Conservation (phyloP, 495 filamentous ascomycete genomes). For the Symbiotaphrina buchneri region DNA sequence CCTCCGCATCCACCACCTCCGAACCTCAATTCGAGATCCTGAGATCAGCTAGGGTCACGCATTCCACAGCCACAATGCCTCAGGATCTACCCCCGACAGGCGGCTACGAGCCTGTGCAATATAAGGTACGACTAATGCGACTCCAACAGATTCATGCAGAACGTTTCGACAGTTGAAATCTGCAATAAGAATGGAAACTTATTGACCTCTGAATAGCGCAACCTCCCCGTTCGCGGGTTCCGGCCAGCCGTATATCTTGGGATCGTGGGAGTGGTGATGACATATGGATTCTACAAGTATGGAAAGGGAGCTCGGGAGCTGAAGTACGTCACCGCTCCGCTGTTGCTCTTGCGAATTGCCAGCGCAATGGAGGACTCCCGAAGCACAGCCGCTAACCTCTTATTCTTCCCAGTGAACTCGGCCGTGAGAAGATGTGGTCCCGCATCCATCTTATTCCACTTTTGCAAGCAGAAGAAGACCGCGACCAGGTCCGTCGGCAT, state of each 20-base stretch:
- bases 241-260: constrained; percentile 54
- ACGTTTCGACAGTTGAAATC: not conserved
- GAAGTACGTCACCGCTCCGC: constrained; percentile 56
- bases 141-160: constrained; percentile 1
- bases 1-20: not conserved
- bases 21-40: not conserved
- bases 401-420: constrained; percentile 86
- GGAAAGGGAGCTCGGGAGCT: constrained; percentile 61
- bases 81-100: constrained; percentile 79
- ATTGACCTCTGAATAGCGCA: constrained; percentile 32
- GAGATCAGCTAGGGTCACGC: too few species aligned
- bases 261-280: constrained; percentile 52
- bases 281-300: constrained; percentile 71
- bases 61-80: constrained; percentile 3
- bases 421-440: constrained; percentile 92
- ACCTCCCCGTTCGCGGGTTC: constrained; percentile 83
- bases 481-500: constrained; percentile 70
- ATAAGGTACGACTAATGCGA: constrained; percentile 44
- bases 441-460: constrained; percentile 81
- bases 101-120: constrained; percentile 90
- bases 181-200: not conserved
- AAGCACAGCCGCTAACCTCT: too few species aligned
- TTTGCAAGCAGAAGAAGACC: constrained; percentile 88
- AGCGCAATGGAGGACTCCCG: too few species aligned
- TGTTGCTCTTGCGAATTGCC: not conserved